Conservation (phyloP, 73 alveolate species). For the Paramecium caudatum region DNA sequence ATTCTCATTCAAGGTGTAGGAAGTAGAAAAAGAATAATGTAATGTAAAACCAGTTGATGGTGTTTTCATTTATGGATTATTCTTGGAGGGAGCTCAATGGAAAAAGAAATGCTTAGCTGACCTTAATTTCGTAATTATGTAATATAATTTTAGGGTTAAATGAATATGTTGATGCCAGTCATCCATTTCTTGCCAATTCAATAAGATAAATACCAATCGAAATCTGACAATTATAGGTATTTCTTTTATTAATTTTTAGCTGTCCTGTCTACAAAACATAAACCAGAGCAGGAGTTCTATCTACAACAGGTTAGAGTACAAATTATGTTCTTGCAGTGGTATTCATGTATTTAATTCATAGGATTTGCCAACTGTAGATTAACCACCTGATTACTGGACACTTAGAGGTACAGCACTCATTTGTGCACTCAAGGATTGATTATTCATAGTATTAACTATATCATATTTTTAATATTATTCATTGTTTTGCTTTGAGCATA, state of each 20-base stretch:
- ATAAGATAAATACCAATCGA: slow-evolving; percentile 91
- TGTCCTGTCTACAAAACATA: slow-evolving; percentile 98
- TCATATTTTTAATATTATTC: background rate
- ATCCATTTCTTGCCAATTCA: slow-evolving; percentile 93
- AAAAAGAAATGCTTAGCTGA: slow-evolving; percentile 83
- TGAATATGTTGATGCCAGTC: slow-evolving; percentile 89
- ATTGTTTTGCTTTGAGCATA: background rate
- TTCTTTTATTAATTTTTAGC: slow-evolving; percentile 74
- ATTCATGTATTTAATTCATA: slow-evolving; percentile 34
- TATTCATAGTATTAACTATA: background rate
- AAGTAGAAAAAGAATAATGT: slow-evolving; percentile 70
- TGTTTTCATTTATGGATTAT: slow-evolving; percentile 92
- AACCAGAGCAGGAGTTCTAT: slow-evolving; percentile 96
- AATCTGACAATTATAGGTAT: slow-evolving; percentile 79
- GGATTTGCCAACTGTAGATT: slow-evolving; percentile 87
- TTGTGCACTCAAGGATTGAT: slow-evolving; percentile 89
- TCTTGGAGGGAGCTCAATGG: slow-evolving; percentile 97
- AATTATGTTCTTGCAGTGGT: slow-evolving; percentile 95
- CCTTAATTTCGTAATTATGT: slow-evolving; percentile 80
- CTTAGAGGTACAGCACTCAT: slow-evolving; percentile 92
- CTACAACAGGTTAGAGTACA: slow-evolving; percentile 98
- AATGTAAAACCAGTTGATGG: slow-evolving; percentile 86
- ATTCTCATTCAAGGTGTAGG: slow-evolving; percentile 84
- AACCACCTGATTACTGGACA: slow-evolving; percentile 90
- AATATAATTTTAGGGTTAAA: slow-evolving; percentile 45